These are phyloP conservation scores for Pythium sp. DNA, from an alignment of 352 stramenopile species.

Conservation along the genomic window DNA sequence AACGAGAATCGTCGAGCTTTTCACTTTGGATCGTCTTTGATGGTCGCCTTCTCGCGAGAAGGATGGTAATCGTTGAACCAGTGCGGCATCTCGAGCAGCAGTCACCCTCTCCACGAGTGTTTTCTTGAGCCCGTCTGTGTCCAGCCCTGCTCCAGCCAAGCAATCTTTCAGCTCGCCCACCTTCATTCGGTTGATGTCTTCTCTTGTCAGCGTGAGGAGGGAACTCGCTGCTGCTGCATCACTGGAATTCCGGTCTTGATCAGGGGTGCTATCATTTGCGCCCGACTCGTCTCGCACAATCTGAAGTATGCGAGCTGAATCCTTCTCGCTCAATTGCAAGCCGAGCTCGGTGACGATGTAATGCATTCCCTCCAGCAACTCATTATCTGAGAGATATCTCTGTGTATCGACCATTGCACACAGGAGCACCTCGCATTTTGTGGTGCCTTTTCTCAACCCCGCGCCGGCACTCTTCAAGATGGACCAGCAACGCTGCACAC, in stretches of 20 bases:
- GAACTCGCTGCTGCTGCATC: constrained; percentile 3
- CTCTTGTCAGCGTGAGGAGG: constrained; percentile 22
- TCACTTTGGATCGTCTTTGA: background rate
- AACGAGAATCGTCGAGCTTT: constrained; percentile 54
- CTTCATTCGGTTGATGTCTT: constrained; percentile 40
- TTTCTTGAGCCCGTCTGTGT: constrained; percentile 48
- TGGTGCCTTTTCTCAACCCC: constrained; percentile 14
- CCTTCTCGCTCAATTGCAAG: constrained; percentile 15
- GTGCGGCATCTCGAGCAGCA: constrained; percentile 25
- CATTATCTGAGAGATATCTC: constrained; percentile 35
- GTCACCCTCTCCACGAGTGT: constrained; percentile 40
- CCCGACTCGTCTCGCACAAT: constrained; percentile 12
- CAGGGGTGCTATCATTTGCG: background rate
- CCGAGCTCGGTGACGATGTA: constrained; percentile 37
- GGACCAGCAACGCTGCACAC: constrained; percentile 32
- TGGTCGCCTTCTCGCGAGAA: constrained; percentile 1
- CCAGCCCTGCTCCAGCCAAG: constrained; percentile 28
- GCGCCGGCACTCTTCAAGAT: constrained; percentile 17
- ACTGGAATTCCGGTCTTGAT: background rate
- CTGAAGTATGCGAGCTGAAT: constrained; percentile 11
- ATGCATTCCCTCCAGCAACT: constrained; percentile 35
- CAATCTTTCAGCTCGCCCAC: constrained; percentile 40
- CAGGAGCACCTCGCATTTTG: constrained; percentile 29
- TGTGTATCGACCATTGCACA: constrained; percentile 31
- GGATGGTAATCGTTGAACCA: constrained; percentile 8